phyloP scores from a whole-genome alignment of 345 rosid genomes.

The Pugionium cornutum region DNA sequence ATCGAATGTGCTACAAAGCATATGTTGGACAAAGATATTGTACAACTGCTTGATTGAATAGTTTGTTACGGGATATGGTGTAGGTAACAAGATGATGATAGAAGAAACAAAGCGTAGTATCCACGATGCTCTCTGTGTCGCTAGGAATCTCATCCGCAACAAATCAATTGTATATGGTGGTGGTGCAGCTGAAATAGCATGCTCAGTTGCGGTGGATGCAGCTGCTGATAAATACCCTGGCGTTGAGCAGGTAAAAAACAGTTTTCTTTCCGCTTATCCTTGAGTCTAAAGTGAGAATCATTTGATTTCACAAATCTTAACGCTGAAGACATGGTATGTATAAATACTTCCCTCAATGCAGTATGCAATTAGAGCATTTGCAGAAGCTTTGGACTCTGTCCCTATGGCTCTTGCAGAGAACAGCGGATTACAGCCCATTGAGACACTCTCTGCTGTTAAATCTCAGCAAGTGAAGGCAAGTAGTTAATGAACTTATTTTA shows the following conservation, averaged over 20 bases:
- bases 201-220: slow-evolving; percentile 87
- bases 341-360: slow-evolving; percentile 39
- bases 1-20: slow-evolving; percentile 4
- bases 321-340: neutral
- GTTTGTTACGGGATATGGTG: slow-evolving; percentile 32
- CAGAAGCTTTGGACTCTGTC: slow-evolving; percentile 84
- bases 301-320: neutral
- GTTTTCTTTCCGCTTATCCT: neutral
- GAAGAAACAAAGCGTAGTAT: slow-evolving; percentile 98
- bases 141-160: slow-evolving; percentile 91
- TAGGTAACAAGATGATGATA: slow-evolving; percentile 96
- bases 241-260: slow-evolving; percentile 72
- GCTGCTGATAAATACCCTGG: slow-evolving; percentile 93
- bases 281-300: neutral
- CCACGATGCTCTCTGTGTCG: slow-evolving; percentile 93
- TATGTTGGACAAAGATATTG: neutral
- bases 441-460: slow-evolving; percentile 90
- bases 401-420: slow-evolving; percentile 99
- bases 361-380: slow-evolving; percentile 94
- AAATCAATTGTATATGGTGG: slow-evolving; percentile 96
- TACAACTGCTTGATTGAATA: neutral
- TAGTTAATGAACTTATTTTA: neutral
- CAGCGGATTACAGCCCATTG: slow-evolving; percentile 94
- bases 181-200: slow-evolving; percentile 91
- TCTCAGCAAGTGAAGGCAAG: slow-evolving; percentile 87